These are phyloP conservation scores for Cercospora nicotianae DNA, from an alignment of 2,329 filamentous ascomycete species.

Conservation along the genomic window DNA sequence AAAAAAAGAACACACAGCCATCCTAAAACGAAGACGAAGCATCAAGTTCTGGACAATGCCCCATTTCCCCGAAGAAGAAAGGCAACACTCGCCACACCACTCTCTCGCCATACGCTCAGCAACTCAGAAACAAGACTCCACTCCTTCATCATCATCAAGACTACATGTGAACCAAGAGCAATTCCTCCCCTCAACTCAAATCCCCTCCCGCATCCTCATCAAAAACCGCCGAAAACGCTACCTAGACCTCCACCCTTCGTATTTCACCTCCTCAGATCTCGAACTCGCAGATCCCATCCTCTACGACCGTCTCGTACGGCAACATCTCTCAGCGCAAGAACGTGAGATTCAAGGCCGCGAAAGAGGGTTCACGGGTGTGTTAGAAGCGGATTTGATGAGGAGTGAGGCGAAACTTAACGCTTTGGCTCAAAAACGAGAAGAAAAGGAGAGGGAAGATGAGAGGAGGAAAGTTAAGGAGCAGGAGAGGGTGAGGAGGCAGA, in stretches of 20 bases:
- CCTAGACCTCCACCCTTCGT: conserved; percentile 69
- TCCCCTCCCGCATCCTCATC: conserved; percentile 16
- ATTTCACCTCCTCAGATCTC: conserved; percentile 62
- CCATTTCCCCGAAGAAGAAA: neutral
- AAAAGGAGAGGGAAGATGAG: conserved; percentile 57
- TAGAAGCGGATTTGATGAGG: conserved; percentile 74
- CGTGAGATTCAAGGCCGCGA: conserved; percentile 69
- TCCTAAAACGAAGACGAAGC: too few relatives aligned
- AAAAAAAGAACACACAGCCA: too few relatives aligned
- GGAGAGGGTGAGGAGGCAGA: conserved; percentile 72
- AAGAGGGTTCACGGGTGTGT: conserved; percentile 75
- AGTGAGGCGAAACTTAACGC: conserved; percentile 73
- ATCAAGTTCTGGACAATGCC: too few relatives aligned
- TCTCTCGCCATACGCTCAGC: neutral
- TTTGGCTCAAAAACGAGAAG: conserved; percentile 54
- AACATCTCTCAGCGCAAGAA: conserved; percentile 72
- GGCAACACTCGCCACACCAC: neutral
- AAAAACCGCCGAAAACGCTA: conserved; percentile 80
- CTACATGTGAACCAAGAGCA: too few relatives aligned
- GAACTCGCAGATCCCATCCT: conserved; percentile 74
- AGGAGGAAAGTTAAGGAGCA: conserved; percentile 61
- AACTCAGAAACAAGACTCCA: neutral
- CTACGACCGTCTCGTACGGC: conserved; percentile 76
- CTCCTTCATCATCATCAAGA: too few relatives aligned
- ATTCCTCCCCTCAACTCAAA: too few relatives aligned